Evolutionary conservation across 768 basidiomycete species (phyloP).

Genomic region (Termitomyces sp.): DNA sequence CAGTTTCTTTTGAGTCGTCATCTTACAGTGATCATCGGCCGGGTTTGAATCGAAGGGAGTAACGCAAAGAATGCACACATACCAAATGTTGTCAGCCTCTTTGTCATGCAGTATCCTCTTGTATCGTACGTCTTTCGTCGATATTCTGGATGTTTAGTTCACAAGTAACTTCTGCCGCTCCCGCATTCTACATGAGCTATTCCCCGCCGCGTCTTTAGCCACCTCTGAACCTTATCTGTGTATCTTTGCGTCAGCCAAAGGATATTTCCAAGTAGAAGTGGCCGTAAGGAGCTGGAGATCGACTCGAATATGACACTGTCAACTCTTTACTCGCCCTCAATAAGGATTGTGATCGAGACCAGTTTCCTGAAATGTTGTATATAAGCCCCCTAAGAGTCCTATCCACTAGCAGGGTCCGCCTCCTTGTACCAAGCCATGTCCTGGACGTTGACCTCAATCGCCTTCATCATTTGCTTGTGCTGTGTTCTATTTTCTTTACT

Average conservation of each 20-base stretch:
- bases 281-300: neutral
- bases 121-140: conserved; percentile 8
- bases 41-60: neutral
- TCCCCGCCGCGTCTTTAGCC: neutral
- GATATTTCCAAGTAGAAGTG: neutral
- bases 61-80: neutral
- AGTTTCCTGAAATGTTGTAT: conserved; percentile 1
- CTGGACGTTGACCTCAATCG: conserved; percentile 18
- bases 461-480: conserved; percentile 20
- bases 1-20: neutral
- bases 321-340: neutral
- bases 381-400: conserved; percentile 7
- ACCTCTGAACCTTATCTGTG: neutral
- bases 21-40: neutral
- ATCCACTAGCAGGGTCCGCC: neutral
- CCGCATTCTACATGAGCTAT: conserved; percentile 3
- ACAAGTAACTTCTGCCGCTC: neutral
- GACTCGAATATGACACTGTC: neutral
- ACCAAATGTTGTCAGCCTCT: neutral
- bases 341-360: conserved; percentile 13
- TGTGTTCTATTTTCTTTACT: conserved; percentile 24
- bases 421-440: conserved; percentile 15
- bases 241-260: neutral
- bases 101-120: conserved; percentile 5
- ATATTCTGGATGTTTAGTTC: neutral